Evolutionary conservation across 768 basidiomycete species (phyloP).

Genomic region (Porpolomopsis calyptriformis): DNA sequence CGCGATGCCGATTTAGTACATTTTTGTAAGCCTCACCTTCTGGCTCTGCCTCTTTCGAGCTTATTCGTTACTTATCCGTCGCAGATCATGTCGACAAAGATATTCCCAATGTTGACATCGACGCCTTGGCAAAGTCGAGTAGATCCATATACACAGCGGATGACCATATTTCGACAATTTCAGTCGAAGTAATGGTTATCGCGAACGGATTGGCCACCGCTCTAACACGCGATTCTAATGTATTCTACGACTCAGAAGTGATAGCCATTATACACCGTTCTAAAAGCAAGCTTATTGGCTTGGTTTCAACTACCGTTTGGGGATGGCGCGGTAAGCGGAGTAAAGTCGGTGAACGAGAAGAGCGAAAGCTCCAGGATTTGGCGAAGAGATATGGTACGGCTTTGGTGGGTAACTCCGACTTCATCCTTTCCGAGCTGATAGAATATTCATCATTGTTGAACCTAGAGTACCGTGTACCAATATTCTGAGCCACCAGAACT

Average conservation of each 20-base stretch:
- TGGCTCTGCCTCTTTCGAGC: not conserved
- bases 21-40: conserved; percentile 16
- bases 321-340: conserved; percentile 59
- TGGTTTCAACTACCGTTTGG: conserved; percentile 66
- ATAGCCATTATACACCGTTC: conserved; percentile 58
- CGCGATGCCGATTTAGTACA: conserved; percentile 16
- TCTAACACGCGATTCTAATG: conserved; percentile 33
- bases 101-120: conserved; percentile 40
- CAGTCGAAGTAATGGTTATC: conserved; percentile 63
- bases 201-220: conserved; percentile 37
- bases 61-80: not conserved
- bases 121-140: conserved; percentile 29
- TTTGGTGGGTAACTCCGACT: conserved; percentile 32
- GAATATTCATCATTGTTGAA: not conserved
- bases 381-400: conserved; percentile 63
- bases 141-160: conserved; percentile 15
- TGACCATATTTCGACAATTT: conserved; percentile 42
- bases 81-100: conserved; percentile 32
- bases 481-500: conserved; percentile 54
- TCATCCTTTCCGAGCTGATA: conserved; percentile 1
- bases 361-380: conserved; percentile 57
- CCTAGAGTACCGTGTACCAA: conserved; percentile 41
- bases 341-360: conserved; percentile 46
- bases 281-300: conserved; percentile 53
- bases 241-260: conserved; percentile 69